These are phyloP conservation scores for Penicillium parvum DNA, from an alignment of 495 filamentous ascomycete genomes.

Conservation along the genomic window DNA sequence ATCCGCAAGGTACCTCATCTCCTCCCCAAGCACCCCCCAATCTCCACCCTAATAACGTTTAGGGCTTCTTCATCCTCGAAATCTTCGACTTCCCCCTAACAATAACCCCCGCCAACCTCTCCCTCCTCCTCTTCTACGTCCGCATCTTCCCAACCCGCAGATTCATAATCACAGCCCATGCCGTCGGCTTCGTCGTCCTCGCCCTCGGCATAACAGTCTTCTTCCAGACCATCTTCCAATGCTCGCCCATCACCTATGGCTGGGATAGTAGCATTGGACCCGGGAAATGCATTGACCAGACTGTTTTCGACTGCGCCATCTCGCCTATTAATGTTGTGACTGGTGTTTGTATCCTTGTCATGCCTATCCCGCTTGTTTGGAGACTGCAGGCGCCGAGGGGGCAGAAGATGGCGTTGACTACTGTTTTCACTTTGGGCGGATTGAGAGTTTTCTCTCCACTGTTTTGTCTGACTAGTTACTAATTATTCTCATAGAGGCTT, in stretches of 20 bases:
- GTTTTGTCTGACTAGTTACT: not conserved
- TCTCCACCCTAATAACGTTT: not conserved
- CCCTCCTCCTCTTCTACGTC: constrained; percentile 39
- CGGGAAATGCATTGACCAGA: constrained; percentile 29
- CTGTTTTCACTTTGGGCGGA: constrained; percentile 25
- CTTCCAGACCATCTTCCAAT: constrained; percentile 30
- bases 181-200: constrained; percentile 26
- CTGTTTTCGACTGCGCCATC: constrained; percentile 25
- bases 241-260: constrained; percentile 25
- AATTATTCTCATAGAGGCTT: constrained; percentile 9
- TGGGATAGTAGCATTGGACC: constrained; percentile 22
- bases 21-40: not conserved
- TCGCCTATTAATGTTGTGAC: constrained; percentile 29
- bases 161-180: constrained; percentile 27
- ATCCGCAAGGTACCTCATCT: constrained; percentile 6
- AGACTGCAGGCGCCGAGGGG: constrained; percentile 13
- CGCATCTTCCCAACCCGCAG: constrained; percentile 31
- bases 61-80: constrained; percentile 9
- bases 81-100: constrained; percentile 14
- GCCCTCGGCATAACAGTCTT: constrained; percentile 23
- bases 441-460: constrained; percentile 15
- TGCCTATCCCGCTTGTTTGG: constrained; percentile 46
- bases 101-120: constrained; percentile 15
- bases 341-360: constrained; percentile 34
- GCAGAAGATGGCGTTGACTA: constrained; percentile 26